Evolutionary conservation across 306 rosid genomes (phyloP).

Genomic region (Castanopsis chinensis): DNA sequence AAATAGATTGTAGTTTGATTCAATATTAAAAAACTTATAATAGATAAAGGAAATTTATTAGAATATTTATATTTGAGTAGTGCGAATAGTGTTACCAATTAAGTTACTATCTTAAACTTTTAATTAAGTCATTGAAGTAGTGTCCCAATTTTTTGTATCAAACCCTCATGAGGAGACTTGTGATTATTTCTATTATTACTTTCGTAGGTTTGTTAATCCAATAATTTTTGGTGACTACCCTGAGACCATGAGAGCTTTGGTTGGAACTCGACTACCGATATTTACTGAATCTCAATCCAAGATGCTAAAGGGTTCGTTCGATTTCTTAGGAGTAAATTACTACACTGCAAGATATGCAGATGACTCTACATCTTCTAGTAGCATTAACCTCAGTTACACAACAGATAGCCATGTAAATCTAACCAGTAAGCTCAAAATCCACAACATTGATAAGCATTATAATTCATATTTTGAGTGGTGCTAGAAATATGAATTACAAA

Average conservation of each 20-base stretch:
- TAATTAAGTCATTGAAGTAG: too few relatives aligned
- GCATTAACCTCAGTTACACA: constrained; percentile 11
- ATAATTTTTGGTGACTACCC: constrained; percentile 28
- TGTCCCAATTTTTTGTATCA: neutral
- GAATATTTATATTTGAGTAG: too few relatives aligned
- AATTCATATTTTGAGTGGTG: too few relatives aligned
- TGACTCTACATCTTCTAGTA: neutral
- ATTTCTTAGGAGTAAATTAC: constrained; percentile 32
- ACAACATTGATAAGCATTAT: neutral
- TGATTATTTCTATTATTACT: neutral
- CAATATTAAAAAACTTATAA: too few relatives aligned
- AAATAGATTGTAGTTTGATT: too few relatives aligned
- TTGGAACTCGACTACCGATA: constrained; percentile 27
- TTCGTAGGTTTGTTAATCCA: constrained; percentile 21
- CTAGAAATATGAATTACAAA: too few relatives aligned
- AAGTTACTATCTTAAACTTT: too few relatives aligned
- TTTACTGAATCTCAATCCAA: constrained; percentile 17
- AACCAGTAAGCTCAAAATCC: constrained; percentile 30
- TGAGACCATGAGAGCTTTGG: neutral
- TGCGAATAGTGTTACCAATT: too few relatives aligned
- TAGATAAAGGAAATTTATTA: too few relatives aligned
- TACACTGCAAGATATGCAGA: constrained; percentile 26
- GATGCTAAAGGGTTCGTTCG: constrained; percentile 18
- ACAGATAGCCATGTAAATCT: constrained; percentile 34
- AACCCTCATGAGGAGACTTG: neutral